Base-by-base conservation (phyloP, 108 stramenopile species). In the Epipyxis sp. region DNA sequence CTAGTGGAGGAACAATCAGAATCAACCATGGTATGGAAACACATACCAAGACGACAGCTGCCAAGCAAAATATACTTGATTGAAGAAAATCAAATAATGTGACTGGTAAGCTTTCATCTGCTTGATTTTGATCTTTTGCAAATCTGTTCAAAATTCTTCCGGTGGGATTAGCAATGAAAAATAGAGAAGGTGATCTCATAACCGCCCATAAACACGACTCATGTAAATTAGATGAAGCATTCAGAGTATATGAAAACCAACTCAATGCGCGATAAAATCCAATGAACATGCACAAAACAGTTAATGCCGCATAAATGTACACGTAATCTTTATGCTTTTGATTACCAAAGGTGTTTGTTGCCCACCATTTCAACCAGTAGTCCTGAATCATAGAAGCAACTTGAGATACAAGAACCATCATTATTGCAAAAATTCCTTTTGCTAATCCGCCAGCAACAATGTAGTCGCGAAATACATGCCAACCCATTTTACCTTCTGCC, bases 81-180 rank as follows among this genome's bases (percentile, higher is more conserved):
- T 59, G 30, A 40, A 59, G 0, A 59, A 82, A 79, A 81, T 81
- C 80, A 40, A 54, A 85, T 0, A 82, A 0, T 0, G 84, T 82
- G 79, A 77, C 77, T 0, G 84, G 79, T 0, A 85, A 78, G 6
- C 62, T 34, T 27, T 85, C 84, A 77, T 85, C 84, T 57, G 80
- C 39, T 43, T 65, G 41, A 30, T 78, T 37, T 39, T 72, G 32
- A 58, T 85, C 84, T 62, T 69, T 59, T 34, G 78, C 41, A 50
- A 85, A 81, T 1, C 84, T 59, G 13, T 82, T 82, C 62, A 85
- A 37, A 42, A 85, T 81, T 32, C 81, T 62, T 1, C 96, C 96
- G 2, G 91, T 67, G 1, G 96, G 93, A 65, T 93, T 94, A n/a
- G 90, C 90, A 79, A 94, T 94, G 78, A 94, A 97, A 81, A 93